Percentiles rank a stretch among this genome's conserved stretches.
These are phyloP conservation scores for Melanopsichium pennsylvanicum DNA, from an alignment of 1,284 basidiomycete species.

Conservation along the genomic window DNA sequence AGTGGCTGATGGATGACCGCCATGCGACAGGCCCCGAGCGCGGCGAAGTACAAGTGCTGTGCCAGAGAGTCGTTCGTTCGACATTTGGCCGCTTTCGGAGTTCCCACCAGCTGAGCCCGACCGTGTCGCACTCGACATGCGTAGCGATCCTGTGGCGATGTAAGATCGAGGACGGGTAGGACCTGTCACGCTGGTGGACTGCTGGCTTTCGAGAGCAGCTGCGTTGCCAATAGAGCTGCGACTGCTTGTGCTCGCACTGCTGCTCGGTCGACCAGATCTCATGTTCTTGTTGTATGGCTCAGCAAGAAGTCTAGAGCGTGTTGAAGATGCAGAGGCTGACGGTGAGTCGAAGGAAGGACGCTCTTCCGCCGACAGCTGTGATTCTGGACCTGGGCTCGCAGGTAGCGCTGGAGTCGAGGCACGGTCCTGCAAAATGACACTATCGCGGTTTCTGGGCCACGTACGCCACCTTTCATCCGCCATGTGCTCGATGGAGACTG, in stretches of 20 bases:
- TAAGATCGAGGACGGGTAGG: conserved; percentile 18
- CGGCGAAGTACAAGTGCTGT: conserved; percentile 21
- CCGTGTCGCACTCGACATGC: conserved; percentile 15
- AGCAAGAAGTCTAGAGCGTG: conserved; percentile 19
- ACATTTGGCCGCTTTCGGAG: not conserved
- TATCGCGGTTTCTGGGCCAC: conserved; percentile 19
- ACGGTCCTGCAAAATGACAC: not conserved
- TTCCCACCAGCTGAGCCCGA: conserved; percentile 1
- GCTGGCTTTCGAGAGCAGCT: conserved; percentile 4
- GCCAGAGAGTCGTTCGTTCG: conserved; percentile 1
- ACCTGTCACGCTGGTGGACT: conserved; percentile 1
- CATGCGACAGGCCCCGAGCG: conserved; percentile 21
- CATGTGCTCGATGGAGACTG: conserved; percentile 38
- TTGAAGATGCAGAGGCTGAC: conserved; percentile 9
- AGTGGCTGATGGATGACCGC: not conserved
- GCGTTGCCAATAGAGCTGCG: conserved; percentile 12
- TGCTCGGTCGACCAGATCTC: conserved; percentile 23
- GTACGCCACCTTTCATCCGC: conserved; percentile 36
- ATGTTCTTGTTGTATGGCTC: conserved; percentile 32
- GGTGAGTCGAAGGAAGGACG: conserved; percentile 9
- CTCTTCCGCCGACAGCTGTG: not conserved
- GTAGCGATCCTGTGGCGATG: conserved; percentile 14
- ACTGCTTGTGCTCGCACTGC: conserved; percentile 28
- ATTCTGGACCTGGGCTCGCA: not conserved
- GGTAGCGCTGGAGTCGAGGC: not conserved